phyloP scores from a whole-genome alignment of 768 basidiomycete species.

The Boletus rubescentipes region DNA sequence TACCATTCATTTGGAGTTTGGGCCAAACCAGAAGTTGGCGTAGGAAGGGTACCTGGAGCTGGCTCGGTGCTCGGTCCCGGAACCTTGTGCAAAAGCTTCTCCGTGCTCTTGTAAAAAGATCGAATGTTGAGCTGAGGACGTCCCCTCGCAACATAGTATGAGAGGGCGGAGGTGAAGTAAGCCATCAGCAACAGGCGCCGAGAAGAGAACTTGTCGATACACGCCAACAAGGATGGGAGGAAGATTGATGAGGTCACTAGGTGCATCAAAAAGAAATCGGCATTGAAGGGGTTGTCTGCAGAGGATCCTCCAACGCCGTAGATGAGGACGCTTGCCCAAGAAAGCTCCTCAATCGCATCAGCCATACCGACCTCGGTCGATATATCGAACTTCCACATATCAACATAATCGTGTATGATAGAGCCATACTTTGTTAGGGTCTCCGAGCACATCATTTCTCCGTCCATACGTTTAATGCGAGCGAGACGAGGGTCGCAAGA shows the following conservation, averaged over 20 bases:
- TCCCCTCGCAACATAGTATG: conserved; percentile 34
- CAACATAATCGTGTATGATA: conserved; percentile 41
- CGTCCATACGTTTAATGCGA: conserved; percentile 20
- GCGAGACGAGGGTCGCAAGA: conserved; percentile 45
- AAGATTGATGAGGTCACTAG: conserved; percentile 67
- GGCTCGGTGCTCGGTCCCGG: conserved; percentile 25
- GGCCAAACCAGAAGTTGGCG: conserved; percentile 34
- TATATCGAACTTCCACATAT: conserved; percentile 46
- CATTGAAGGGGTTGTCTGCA: conserved; percentile 49
- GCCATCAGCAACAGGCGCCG: conserved; percentile 28
- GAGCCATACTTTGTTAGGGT: conserved; percentile 34
- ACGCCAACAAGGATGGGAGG: conserved; percentile 48
- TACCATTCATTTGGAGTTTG: conserved; percentile 56
- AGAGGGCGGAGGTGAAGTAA: conserved; percentile 28
- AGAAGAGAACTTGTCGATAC: conserved; percentile 30
- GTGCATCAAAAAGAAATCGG: conserved; percentile 72
- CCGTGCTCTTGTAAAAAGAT: conserved; percentile 31
- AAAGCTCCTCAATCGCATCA: conserved; percentile 60
- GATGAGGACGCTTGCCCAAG: conserved; percentile 54
- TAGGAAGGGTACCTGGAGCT: conserved; percentile 25
- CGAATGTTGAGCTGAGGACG: conserved; percentile 32
- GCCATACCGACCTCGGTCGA: conserved; percentile 38
- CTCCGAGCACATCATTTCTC: conserved; percentile 31
- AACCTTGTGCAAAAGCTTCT: conserved; percentile 35
- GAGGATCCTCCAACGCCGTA: conserved; percentile 60